A percentile compares a stretch with the other conserved stretches of the same genome.
Conservation (phyloP, 345 rosid genomes). For the Eucalyptus fibrosa region DNA sequence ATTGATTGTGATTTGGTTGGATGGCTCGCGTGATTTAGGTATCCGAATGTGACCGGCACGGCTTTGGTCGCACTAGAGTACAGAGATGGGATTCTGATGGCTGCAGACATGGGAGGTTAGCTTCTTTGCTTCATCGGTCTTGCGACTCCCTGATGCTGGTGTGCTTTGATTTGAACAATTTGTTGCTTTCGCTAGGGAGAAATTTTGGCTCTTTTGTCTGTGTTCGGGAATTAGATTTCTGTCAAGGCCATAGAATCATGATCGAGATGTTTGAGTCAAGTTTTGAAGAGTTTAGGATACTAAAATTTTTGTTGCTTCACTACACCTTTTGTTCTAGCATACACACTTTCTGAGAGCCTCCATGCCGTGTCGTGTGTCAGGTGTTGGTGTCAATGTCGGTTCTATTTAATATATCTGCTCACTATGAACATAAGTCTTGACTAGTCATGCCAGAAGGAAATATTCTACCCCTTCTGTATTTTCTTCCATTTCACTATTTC, state of each 20-base stretch:
- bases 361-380: accelerated
- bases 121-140: not conserved
- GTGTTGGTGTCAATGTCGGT: accelerated
- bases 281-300: too few species aligned
- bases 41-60: conserved; percentile 86
- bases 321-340: too few species aligned
- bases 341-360: too few species aligned
- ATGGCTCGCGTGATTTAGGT: conserved; percentile 8
- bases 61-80: conserved; percentile 72
- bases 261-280: too few species aligned
- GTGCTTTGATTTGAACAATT: not conserved
- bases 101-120: conserved; percentile 96
- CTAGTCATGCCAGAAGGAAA: not conserved
- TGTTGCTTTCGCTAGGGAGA: not conserved
- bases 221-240: not conserved
- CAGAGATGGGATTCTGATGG: conserved; percentile 89
- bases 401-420: not conserved
- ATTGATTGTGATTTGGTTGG: not conserved
- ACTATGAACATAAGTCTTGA: not conserved
- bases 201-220: not conserved
- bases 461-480: not conserved
- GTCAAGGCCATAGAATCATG: not conserved
- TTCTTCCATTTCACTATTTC: not conserved
- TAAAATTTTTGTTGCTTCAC: too few species aligned
- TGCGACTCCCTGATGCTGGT: not conserved